phyloP scores from a whole-genome alignment of 2,329 filamentous ascomycete genomes.

The Orbilia quercus region DNA sequence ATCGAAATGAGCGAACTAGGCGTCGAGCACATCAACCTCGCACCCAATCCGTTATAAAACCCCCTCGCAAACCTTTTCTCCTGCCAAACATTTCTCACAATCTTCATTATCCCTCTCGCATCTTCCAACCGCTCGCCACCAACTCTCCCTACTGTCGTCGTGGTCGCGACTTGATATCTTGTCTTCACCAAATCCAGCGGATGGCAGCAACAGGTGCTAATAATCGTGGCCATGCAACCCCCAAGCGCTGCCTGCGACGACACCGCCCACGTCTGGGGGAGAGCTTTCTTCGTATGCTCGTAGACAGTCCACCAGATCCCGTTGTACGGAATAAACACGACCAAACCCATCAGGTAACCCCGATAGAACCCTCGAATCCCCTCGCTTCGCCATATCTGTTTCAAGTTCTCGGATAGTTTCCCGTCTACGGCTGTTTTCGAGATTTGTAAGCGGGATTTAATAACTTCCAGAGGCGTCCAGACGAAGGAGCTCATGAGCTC shows the following conservation, averaged over 20 bases:
- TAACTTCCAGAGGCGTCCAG: constrained; percentile 53
- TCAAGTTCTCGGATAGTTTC: constrained; percentile 29
- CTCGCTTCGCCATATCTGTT: constrained; percentile 41
- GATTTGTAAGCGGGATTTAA: constrained; percentile 52
- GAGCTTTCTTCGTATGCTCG: constrained; percentile 50
- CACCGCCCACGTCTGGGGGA: constrained; percentile 25
- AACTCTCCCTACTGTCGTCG: constrained; percentile 34
- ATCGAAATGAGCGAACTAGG: constrained; percentile 53
- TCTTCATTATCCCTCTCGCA: constrained; percentile 33
- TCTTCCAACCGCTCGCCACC: constrained; percentile 45
- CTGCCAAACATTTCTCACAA: constrained; percentile 36
- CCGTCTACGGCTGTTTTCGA: constrained; percentile 33
- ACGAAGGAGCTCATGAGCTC: constrained; percentile 47
- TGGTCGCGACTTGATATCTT: constrained; percentile 48
- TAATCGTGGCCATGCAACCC: constrained; percentile 38
- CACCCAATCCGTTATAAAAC: constrained; percentile 50
- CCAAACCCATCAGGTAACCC: constrained; percentile 43
- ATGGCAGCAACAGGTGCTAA: constrained; percentile 42
- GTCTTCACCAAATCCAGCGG: constrained; percentile 53
- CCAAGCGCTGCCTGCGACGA: constrained; percentile 25
- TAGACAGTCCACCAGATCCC: constrained; percentile 54
- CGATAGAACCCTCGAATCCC: constrained; percentile 51
- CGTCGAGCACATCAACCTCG: constrained; percentile 45
- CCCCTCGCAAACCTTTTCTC: constrained; percentile 41
- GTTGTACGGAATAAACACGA: constrained; percentile 54